Evolutionary conservation across 805 yeast species (phyloP).

Genomic region (Schizosaccharomyces japonicus): DNA sequence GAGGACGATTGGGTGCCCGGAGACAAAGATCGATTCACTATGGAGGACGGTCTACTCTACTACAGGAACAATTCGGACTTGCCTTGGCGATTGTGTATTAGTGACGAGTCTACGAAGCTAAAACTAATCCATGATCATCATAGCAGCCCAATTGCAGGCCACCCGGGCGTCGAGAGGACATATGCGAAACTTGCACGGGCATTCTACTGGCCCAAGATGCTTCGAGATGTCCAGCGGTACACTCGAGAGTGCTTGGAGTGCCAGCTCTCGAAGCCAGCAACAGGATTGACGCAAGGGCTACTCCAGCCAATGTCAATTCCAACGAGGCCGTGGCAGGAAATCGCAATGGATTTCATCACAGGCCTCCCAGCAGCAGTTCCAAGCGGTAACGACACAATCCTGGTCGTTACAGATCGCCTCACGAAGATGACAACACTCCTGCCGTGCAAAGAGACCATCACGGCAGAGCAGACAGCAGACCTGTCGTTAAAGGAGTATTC

Average conservation of each 20-base stretch:
- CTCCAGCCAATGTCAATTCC: too few relatives aligned
- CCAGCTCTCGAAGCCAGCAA: too few relatives aligned
- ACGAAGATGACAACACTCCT: slow-evolving; percentile 11
- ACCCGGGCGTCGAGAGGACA: neutral
- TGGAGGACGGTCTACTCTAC: neutral
- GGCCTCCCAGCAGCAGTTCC: slow-evolving; percentile 8
- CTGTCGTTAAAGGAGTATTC: neutral
- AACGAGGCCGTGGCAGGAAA: slow-evolving; percentile 6
- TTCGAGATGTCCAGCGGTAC: neutral
- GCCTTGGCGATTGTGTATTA: neutral
- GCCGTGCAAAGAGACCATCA: neutral
- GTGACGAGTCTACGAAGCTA: neutral
- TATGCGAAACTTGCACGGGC: neutral
- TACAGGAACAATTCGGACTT: neutral
- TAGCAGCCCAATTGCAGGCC: slow-evolving; percentile 2
- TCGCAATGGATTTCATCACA: slow-evolving; percentile 11
- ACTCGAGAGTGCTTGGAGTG: neutral
- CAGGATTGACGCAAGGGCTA: too few relatives aligned
- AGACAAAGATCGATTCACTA: too few relatives aligned
- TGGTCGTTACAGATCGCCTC: slow-evolving; percentile 11
- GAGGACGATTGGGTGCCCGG: too few relatives aligned
- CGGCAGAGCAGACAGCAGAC: neutral
- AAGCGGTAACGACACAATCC: slow-evolving; percentile 8
- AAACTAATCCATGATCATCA: slow-evolving; percentile 3
- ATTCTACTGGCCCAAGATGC: slow-evolving; percentile 2